phyloP scores from a whole-genome alignment of 2,329 filamentous ascomycete species.

The Sporothrix luriei region DNA sequence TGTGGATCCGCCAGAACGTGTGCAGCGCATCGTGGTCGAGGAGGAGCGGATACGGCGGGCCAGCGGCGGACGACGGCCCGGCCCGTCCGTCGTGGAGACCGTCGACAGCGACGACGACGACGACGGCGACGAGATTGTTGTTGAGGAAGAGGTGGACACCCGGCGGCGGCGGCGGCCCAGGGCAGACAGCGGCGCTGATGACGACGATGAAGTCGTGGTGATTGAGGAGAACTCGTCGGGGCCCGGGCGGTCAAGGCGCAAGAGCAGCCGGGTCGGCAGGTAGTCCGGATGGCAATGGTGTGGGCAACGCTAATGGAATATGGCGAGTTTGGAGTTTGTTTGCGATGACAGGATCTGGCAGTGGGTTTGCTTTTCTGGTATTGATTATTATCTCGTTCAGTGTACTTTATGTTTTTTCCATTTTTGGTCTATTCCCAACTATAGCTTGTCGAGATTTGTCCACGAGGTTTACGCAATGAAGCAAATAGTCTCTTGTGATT shows the following conservation, averaged over 20 bases:
- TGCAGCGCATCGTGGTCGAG: constrained; percentile 40
- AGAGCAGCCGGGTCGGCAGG: neutral
- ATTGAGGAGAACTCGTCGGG: constrained; percentile 29
- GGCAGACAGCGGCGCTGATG: constrained; percentile 15
- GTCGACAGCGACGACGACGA: constrained; percentile 27
- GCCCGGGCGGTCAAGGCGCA: constrained; percentile 1
- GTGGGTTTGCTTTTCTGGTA: neutral
- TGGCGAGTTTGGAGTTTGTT: neutral
- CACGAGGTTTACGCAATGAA: no score
- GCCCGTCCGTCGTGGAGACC: constrained; percentile 17
- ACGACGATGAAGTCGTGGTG: constrained; percentile 31
- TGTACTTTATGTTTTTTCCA: neutral
- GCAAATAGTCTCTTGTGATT: no score
- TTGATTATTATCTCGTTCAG: neutral
- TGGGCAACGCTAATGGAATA: no score
- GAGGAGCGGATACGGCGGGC: constrained; percentile 29
- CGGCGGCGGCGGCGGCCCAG: constrained; percentile 17
- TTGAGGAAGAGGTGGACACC: constrained; percentile 26
- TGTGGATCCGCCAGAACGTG: constrained; percentile 38
- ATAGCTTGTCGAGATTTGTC: neutral
- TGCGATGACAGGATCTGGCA: neutral
- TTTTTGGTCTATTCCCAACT: neutral
- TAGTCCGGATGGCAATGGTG: neutral
- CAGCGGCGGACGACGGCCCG: constrained; percentile 3
- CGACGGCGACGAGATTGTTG: constrained; percentile 29